Evolutionary conservation across 352 stramenopile species (phyloP), one percentile per base, ranked within the genome.

Genomic region (Pythium monospermum): DNA sequence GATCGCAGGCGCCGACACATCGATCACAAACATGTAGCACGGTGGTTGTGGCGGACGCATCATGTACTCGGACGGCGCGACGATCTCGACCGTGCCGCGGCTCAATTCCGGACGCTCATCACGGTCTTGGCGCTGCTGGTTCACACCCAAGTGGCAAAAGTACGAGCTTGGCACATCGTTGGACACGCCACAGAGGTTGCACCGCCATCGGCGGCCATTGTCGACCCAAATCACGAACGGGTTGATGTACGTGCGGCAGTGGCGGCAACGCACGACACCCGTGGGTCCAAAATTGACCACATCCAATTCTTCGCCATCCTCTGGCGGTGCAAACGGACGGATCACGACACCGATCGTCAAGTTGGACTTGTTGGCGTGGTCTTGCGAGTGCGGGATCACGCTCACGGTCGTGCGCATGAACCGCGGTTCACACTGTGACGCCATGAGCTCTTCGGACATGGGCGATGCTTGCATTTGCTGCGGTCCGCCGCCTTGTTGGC

Each of bases 61-160:
- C 73, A 92, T 91, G 70, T 96, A 96, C 69, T 95, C 85, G 2
- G 76, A 88, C 27, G 81, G 68, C 7, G 85, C 87, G 33, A 95
- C 59, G 49, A 95, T 92, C 31, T 96, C 87, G 23, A 96, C 76
- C 38, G 76, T 91, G 35, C 83, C 84, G 16, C 55, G 55, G 48
- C 64, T 64, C 22, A 96, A 63, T 42, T 96, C 87, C 6, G 85
- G 85, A 26, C 85, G 84, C 56, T 99, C 80, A 16, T 92, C 80
- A 10, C 79, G 73, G 67, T 99, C 97, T 38, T 95, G 76, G 48
- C 97, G 91, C 50, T 94, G 82, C 33, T 97, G 95, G 53, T 96
- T 87, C 31, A 93, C 82, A 47, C 98, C 95, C 42, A 99, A 73
- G 63, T 98, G 96, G 66, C 93, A 98, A 68, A 99, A 99, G 74